Evolutionary conservation across 352 stramenopile species (phyloP).

Genomic region (Peronospora farinosa): DNA sequence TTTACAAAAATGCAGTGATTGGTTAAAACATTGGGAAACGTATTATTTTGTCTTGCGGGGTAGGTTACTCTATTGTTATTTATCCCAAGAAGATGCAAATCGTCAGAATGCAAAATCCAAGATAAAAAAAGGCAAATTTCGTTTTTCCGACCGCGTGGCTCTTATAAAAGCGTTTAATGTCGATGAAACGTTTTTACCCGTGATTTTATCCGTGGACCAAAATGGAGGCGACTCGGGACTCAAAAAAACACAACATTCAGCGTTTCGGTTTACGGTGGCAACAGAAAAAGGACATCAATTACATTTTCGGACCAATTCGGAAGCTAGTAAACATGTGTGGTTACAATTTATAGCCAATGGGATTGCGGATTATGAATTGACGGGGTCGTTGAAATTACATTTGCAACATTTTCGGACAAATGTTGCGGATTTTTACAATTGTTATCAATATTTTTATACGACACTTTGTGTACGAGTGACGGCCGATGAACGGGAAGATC

Average conservation of each 20-base stretch:
- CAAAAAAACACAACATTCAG: slow-evolving; percentile 14
- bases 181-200: too few species aligned
- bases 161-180: slow-evolving; percentile 73
- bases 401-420: slow-evolving; percentile 38
- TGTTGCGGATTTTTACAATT: slow-evolving; percentile 67
- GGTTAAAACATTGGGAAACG: slow-evolving; percentile 87
- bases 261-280: slow-evolving; percentile 76
- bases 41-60: slow-evolving; percentile 83
- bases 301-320: slow-evolving; percentile 80
- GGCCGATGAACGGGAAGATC: slow-evolving; percentile 25
- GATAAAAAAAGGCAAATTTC: slow-evolving; percentile 87
- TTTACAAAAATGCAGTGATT: slow-evolving; percentile 84
- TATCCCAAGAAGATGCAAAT: slow-evolving; percentile 73
- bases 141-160: slow-evolving; percentile 71
- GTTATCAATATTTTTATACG: slow-evolving; percentile 68
- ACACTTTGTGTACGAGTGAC: slow-evolving; percentile 52
- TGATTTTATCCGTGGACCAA: too few species aligned
- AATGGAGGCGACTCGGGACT: background rate
- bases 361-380: slow-evolving; percentile 44
- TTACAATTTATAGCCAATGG: slow-evolving; percentile 68
- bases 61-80: slow-evolving; percentile 71
- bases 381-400: slow-evolving; percentile 24
- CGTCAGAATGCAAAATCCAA: slow-evolving; percentile 78
- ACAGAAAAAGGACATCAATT: slow-evolving; percentile 81
- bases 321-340: slow-evolving; percentile 76